Evolutionary conservation across 345 rosid genomes (phyloP).

Genomic region (Camelina laxa): DNA sequence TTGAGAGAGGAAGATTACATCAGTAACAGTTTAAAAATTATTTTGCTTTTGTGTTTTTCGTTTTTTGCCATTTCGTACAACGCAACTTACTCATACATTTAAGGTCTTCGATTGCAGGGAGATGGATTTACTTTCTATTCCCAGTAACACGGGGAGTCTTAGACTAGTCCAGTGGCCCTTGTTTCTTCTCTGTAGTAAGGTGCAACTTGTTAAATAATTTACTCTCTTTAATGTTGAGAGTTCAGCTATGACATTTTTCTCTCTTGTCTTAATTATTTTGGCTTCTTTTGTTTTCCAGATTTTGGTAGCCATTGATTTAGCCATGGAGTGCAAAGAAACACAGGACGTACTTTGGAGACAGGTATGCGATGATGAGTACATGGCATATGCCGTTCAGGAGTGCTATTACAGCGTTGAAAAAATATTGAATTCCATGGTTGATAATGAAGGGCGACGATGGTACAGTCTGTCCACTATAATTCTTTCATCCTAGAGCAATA

Average conservation of each 20-base stretch:
- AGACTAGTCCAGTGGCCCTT: conserved; percentile 97
- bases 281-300: conserved; percentile 59
- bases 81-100: conserved; percentile 18
- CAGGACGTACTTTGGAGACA: conserved; percentile 81
- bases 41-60: conserved; percentile 22
- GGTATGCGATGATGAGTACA: conserved; percentile 89
- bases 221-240: conserved; percentile 6
- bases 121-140: conserved; percentile 92
- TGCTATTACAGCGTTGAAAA: conserved; percentile 89
- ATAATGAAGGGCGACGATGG: conserved; percentile 97
- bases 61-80: conserved; percentile 31
- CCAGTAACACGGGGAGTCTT: conserved; percentile 93
- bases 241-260: conserved; percentile 27
- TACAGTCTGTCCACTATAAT: conserved; percentile 40
- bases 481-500: conserved; percentile 13
- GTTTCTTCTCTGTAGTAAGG: conserved; percentile 99
- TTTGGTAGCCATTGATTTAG: conserved; percentile 91
- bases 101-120: conserved; percentile 56
- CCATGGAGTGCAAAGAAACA: conserved; percentile 85
- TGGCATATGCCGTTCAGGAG: conserved; percentile 97
- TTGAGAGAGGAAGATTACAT: conserved; percentile 96
- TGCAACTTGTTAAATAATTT: conserved; percentile 41
- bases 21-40: conserved; percentile 68
- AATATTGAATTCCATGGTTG: conserved; percentile 78
- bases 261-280: conserved; percentile 18